A percentile compares a stretch with the other conserved stretches of the same genome.
Conservation (phyloP, 768 basidiomycete genomes). For the Tulasnella sp. region DNA sequence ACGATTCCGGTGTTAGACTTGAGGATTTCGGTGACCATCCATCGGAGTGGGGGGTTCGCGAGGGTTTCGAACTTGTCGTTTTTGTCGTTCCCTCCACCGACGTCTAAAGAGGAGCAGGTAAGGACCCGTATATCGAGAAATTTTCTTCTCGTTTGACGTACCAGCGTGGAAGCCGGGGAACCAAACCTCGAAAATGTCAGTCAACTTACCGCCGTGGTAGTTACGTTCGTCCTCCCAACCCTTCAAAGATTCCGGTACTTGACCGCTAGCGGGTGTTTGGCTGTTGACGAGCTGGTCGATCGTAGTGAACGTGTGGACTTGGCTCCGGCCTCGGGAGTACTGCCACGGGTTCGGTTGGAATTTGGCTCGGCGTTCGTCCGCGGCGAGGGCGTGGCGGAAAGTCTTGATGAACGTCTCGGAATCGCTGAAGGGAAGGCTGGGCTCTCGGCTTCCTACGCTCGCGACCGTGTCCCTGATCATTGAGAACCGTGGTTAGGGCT, state of each 20-base stretch:
- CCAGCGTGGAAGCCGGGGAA: conserved; percentile 16
- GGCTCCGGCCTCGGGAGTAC: background rate
- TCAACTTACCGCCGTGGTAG: background rate
- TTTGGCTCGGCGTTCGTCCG: conserved; percentile 22
- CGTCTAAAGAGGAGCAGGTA: background rate
- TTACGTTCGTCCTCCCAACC: background rate
- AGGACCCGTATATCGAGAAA: background rate
- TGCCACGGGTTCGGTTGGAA: conserved; percentile 20
- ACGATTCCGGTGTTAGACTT: conserved; percentile 42
- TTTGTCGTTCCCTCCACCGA: conserved; percentile 15
- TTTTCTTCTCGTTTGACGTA: background rate
- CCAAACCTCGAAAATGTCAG: conserved; percentile 12
- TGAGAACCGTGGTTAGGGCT: background rate
- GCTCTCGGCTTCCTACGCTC: background rate
- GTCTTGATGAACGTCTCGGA: conserved; percentile 13
- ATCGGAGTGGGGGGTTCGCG: conserved; percentile 17
- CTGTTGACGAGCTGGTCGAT: background rate
- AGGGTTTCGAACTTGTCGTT: background rate
- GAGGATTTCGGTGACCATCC: conserved; percentile 21
- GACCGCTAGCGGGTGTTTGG: too few species aligned
- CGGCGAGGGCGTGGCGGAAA: conserved; percentile 23
- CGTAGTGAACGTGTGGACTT: background rate
- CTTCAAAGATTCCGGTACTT: background rate
- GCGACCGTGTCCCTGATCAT: conserved; percentile 5
- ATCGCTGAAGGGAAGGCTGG: background rate